These are phyloP conservation scores for Schizopora paradoxa DNA, from an alignment of 1,284 basidiomycete genomes.

Conservation along the genomic window DNA sequence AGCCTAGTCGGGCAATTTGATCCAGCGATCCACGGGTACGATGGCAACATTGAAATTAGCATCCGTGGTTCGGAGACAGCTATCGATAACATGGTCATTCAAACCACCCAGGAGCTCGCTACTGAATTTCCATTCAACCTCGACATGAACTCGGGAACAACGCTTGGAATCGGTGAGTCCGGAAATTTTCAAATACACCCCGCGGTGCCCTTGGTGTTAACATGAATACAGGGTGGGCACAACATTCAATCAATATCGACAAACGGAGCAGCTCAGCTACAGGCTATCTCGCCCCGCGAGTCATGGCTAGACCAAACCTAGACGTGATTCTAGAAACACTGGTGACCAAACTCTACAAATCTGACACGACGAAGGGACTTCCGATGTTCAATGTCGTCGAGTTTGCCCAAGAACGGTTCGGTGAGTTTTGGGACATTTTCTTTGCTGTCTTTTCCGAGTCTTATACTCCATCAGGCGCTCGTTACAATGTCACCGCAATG, in stretches of 20 bases:
- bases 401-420: slow-evolving; percentile 12
- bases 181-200: neutral
- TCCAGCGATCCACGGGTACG: slow-evolving; percentile 27
- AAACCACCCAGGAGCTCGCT: slow-evolving; percentile 21
- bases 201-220: too few relatives aligned
- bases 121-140: slow-evolving; percentile 23
- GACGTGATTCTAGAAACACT: slow-evolving; percentile 24
- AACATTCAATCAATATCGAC: slow-evolving; percentile 25
- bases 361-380: neutral
- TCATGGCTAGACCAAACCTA: slow-evolving; percentile 22
- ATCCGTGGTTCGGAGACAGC: slow-evolving; percentile 23
- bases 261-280: slow-evolving; percentile 25
- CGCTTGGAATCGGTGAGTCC: slow-evolving; percentile 30
- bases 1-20: slow-evolving; percentile 28
- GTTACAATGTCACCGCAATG: slow-evolving; percentile 20
- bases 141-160: slow-evolving; percentile 29
- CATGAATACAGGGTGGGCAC: slow-evolving; percentile 20
- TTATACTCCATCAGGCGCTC: slow-evolving; percentile 8
- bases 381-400: slow-evolving; percentile 21
- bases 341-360: slow-evolving; percentile 22
- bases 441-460: too few relatives aligned
- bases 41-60: slow-evolving; percentile 24
- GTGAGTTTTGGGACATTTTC: slow-evolving; percentile 10
- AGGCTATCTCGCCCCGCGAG: slow-evolving; percentile 24
- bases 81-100: slow-evolving; percentile 23